Evolutionary conservation across 176 grass and related monocot species (phyloP), one percentile per base, ranked within the genome.

Genomic region (Carex pumila): DNA sequence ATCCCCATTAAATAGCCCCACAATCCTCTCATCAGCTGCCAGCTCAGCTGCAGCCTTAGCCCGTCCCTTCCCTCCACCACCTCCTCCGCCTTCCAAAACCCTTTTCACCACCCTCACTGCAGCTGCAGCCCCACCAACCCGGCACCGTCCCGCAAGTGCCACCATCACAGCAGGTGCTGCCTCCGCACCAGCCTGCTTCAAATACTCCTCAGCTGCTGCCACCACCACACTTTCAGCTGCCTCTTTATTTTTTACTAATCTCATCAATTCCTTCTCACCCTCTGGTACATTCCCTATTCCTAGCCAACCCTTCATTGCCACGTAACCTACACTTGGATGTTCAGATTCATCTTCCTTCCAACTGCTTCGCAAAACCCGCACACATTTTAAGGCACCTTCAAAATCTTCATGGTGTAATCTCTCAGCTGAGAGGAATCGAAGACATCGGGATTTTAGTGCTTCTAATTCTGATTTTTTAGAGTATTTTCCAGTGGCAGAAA

Each of bases 381-480:
- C 85, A 37, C 93, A 99, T 14, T 87, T 85, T 29, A 99, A 79
- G 39, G 85, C 90, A 62, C 96, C 96, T 74, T 99, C 93, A 59
- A 89, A 89, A 81, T 99, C 96, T 21, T 88, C 72, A 52, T 85
- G 83, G 58, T 95, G 12, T 71, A 91, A 67, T 53, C 96, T 88
- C 70, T 99, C 96, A 12, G 87, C 77, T 41, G 93, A 91, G 62
- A 99, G 87, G 78, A 85, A 95, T 36, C 96, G 91, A 78, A 99
- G 87, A 72, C 93, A 95, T 63, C 90, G 79, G 53, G 72, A 50
- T 79, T 92, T 95, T 19, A 95, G 82, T 60, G 12, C 47, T 5
- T 92, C 74, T 34, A 98, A 58, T 85, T 89, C 88, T 84, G 85
- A 57, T 37, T 53, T 85, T 71, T 84, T 63, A 11, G 85, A 58